Conservation (phyloP, 805 yeast species). For the Pichia kluyveri region DNA sequence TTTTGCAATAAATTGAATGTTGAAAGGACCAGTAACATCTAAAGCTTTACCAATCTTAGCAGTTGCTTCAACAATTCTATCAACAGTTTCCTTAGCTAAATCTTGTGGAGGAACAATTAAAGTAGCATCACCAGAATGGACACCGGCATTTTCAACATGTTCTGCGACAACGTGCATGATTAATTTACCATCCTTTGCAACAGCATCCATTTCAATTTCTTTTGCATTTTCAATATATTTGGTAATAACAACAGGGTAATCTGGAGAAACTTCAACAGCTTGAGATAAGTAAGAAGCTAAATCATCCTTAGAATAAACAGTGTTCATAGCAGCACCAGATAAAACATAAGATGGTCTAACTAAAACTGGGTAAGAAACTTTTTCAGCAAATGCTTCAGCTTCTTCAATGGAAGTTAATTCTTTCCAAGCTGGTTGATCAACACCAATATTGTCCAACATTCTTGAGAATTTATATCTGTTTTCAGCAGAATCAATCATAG, state of each 20-base stretch:
- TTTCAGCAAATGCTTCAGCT: slow-evolving; percentile 87
- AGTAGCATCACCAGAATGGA: slow-evolving; percentile 98
- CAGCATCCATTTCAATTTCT: slow-evolving; percentile 99
- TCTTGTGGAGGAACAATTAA: slow-evolving; percentile 95
- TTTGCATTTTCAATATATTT: slow-evolving; percentile 94
- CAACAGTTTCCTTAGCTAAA: slow-evolving; percentile 82
- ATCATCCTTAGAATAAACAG: slow-evolving; percentile 85
- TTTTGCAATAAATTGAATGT: slow-evolving; percentile 94
- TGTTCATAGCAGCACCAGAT: slow-evolving; percentile 99
- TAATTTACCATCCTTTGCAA: slow-evolving; percentile 88
- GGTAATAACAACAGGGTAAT: slow-evolving; percentile 95
- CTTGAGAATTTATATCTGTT: slow-evolving; percentile 96
- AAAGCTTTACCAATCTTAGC: slow-evolving; percentile 93
- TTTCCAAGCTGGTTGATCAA: slow-evolving; percentile 99
- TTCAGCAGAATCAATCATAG: slow-evolving; percentile 97
- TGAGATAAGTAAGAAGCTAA: slow-evolving; percentile 79
- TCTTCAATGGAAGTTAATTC: slow-evolving; percentile 88
- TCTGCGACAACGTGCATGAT: slow-evolving; percentile 97
- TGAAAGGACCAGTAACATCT: slow-evolving; percentile 95
- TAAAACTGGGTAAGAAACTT: slow-evolving; percentile 86
- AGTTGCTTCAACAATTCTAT: slow-evolving; percentile 87
- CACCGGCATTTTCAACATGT: slow-evolving; percentile 99
- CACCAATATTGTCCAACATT: slow-evolving; percentile 92
- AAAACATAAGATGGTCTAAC: slow-evolving; percentile 96
- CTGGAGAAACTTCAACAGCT: slow-evolving; percentile 96